A percentile compares a stretch with the other conserved stretches of the same genome.
These are phyloP conservation scores for Rosa chinensis DNA, from an alignment of 306 rosid genomes.

Conservation along the genomic window DNA sequence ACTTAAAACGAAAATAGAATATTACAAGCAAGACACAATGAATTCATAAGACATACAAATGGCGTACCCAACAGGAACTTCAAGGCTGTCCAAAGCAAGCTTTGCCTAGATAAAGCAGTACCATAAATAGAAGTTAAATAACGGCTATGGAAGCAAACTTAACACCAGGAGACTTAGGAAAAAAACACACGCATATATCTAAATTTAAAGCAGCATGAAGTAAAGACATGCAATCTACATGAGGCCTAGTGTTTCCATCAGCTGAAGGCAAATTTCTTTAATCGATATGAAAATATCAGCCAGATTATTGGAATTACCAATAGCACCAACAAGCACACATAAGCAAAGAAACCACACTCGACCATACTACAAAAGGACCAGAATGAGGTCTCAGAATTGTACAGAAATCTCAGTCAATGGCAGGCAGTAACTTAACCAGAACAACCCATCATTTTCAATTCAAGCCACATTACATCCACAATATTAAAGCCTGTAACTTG, in stretches of 20 bases:
- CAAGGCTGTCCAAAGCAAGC: constrained; percentile 63
- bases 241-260: neutral
- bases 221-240: neutral
- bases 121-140: constrained; percentile 11
- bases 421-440: neutral
- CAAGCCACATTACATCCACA: neutral
- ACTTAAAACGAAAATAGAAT: neutral
- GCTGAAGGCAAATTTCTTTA: neutral
- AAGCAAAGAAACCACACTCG: neutral
- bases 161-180: neutral
- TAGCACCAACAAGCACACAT: neutral
- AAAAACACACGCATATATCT: neutral
- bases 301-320: neutral
- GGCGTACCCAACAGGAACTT: constrained; percentile 90
- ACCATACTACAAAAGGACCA: neutral
- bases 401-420: neutral
- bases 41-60: neutral
- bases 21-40: neutral
- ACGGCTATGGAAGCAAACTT: neutral
- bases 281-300: neutral
- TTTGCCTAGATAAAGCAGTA: constrained; percentile 52
- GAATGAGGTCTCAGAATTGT: neutral
- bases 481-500: neutral
- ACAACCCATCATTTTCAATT: neutral
- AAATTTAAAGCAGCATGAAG: neutral